Percentiles rank a stretch among this genome's conserved stretches.
phyloP scores from a whole-genome alignment of 106 monocot species.

The Phalaenopsis aphrodite region DNA sequence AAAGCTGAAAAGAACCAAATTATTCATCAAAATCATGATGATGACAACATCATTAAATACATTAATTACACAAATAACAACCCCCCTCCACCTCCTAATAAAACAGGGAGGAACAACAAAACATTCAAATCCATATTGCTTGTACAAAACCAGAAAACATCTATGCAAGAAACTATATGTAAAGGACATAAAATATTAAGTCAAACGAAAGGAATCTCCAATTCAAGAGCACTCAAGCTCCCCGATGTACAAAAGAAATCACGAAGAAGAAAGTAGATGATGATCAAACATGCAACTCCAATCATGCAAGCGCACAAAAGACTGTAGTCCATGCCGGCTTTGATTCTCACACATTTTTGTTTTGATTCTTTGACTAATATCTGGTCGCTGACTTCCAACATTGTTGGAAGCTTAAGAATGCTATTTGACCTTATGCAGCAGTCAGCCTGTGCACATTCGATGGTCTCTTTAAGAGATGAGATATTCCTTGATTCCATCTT shows the following conservation, averaged over 20 bases:
- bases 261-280: constrained; percentile 21
- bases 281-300: constrained; percentile 23
- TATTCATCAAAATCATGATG: too few relatives aligned
- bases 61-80: too few relatives aligned
- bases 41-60: too few relatives aligned
- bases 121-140: too few relatives aligned
- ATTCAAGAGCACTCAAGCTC: constrained; percentile 6
- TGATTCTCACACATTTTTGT: background rate
- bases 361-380: background rate
- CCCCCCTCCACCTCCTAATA: too few relatives aligned
- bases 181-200: too few relatives aligned
- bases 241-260: constrained; percentile 7
- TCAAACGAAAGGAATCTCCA: constrained; percentile 2
- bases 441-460: background rate
- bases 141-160: too few relatives aligned
- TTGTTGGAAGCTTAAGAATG: too few relatives aligned
- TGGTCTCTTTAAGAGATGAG: constrained; percentile 20
- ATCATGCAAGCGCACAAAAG: constrained; percentile 23
- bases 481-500: constrained; percentile 46
- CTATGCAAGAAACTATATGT: too few relatives aligned
- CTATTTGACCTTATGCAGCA: background rate
- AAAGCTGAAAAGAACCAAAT: too few relatives aligned
- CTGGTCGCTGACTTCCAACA: background rate
- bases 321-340: constrained; percentile 3
- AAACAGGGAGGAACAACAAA: too few relatives aligned